Conservation (phyloP, 2,329 filamentous ascomycete species). For the Sporothrix schenckii region DNA sequence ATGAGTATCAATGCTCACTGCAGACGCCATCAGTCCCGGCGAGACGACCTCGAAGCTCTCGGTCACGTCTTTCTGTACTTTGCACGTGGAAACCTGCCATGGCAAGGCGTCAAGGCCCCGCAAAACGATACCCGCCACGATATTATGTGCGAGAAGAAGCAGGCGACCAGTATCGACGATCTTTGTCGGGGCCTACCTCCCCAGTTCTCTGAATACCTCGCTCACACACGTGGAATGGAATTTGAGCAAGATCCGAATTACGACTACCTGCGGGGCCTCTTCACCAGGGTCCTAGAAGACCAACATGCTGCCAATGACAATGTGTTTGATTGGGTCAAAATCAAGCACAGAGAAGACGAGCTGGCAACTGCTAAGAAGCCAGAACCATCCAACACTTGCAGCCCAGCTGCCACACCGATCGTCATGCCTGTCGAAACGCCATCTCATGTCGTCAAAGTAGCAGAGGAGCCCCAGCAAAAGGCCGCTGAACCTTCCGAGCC, state of each 20-base stretch:
- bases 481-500: neutral
- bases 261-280: slow-evolving; percentile 92
- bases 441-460: neutral
- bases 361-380: slow-evolving; percentile 62
- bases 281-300: slow-evolving; percentile 91
- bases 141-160: slow-evolving; percentile 99
- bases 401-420: too few relatives aligned
- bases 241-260: slow-evolving; percentile 99
- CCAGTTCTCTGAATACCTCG: slow-evolving; percentile 96
- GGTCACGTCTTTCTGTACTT: slow-evolving; percentile 79
- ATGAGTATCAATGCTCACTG: slow-evolving; percentile 99
- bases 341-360: slow-evolving; percentile 71
- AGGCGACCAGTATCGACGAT: slow-evolving; percentile 94
- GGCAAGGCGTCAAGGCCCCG: slow-evolving; percentile 71
- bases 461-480: neutral
- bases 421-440: neutral
- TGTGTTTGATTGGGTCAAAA: slow-evolving; percentile 99
- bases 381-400: neutral
- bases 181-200: slow-evolving; percentile 93
- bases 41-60: slow-evolving; percentile 91
- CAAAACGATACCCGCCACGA: slow-evolving; percentile 96
- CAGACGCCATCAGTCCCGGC: slow-evolving; percentile 89
- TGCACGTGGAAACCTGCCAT: slow-evolving; percentile 67
- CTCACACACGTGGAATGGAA: slow-evolving; percentile 92
- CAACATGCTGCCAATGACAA: slow-evolving; percentile 92